Base-by-base conservation (phyloP, 805 yeast species). In the Sugiyamaella valdiviana region DNA sequence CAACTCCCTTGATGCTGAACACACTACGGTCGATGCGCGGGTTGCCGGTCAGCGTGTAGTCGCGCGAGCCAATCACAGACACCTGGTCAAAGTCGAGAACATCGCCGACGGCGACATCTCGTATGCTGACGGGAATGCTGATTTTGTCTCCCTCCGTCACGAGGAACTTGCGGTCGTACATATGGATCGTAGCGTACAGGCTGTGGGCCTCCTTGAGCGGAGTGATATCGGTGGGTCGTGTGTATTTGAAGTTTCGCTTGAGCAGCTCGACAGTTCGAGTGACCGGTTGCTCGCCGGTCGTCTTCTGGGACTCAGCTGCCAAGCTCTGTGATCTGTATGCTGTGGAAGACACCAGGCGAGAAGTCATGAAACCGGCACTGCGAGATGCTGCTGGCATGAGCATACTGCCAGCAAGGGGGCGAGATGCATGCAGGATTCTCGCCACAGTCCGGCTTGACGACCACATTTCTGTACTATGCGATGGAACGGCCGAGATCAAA, bases 111-210 rank as follows among this genome's bases (percentile, higher is more conserved):
- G 80, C 74, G 9, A 83, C 93, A 46, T 79, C 77, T 58, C 80
- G 83, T 72, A 93, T 63, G 54, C 80, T 77, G 66, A 78, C 90
- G 2, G 97, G 96, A 36, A 93, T 67, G 20, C 80, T 76, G 45
- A 93, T 77, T 55, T 74, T 77, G 65, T 93, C 99, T 19, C 99
- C 99, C 56, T 82, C 79, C 21, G 98, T 89, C 15, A 93, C 93
- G 52, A 93, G 71, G 61, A 86, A 89, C 39, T 93, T 87, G 66
- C 88, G 80, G 66, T 83, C 79, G 70, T 88, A 93, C 36, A 93
- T 77, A 57, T 79, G 80, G 56, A 91, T 76, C 6, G 86, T 74
- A 41, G 98, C 98, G 63, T 88, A 93, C 26, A 91, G 67, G 44
- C 82, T 77, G n/a, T 62, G 63, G 47, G 83, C 80, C 45, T 79